Evolutionary conservation across 331 rosid species (phyloP).

Genomic region (Malus hybrid): DNA sequence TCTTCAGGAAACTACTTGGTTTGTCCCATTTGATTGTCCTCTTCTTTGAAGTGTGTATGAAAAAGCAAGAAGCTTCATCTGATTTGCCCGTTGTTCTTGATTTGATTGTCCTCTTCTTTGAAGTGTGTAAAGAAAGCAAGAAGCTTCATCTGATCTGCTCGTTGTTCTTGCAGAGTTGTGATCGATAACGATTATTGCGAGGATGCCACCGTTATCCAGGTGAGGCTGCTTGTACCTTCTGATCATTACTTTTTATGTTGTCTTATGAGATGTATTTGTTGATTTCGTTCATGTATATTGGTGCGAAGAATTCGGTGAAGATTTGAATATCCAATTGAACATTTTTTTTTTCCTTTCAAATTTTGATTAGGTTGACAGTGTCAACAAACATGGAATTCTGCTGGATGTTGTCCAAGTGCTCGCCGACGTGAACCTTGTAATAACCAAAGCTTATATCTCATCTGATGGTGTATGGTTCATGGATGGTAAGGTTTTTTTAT

Average conservation of each 20-base stretch:
- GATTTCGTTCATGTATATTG: neutral
- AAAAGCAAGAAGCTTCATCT: too few species aligned
- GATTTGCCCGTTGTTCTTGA: too few species aligned
- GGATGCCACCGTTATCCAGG: slow-evolving; percentile 84
- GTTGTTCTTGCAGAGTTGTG: slow-evolving; percentile 67
- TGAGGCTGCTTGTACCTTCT: slow-evolving; percentile 16
- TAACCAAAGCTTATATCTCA: slow-evolving; percentile 78
- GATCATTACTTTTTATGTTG: neutral
- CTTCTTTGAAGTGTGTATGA: too few species aligned
- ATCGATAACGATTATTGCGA: slow-evolving; percentile 69
- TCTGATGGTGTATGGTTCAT: slow-evolving; percentile 96
- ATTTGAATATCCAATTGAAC: neutral
- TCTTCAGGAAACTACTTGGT: neutral
- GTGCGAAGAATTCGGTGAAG: neutral
- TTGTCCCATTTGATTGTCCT: neutral
- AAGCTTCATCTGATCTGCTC: slow-evolving; percentile 15
- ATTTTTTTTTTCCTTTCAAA: neutral
- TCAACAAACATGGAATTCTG: slow-evolving; percentile 87
- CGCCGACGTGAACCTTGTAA: slow-evolving; percentile 72
- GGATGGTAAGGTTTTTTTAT: slow-evolving; percentile 57
- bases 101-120: slow-evolving; percentile 4
- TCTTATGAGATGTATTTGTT: neutral
- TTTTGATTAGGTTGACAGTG: slow-evolving; percentile 69
- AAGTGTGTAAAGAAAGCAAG: neutral
- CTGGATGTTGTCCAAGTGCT: slow-evolving; percentile 90